Evolutionary conservation across 306 rosid genomes (phyloP).

Genomic region (Vicia sativa): DNA sequence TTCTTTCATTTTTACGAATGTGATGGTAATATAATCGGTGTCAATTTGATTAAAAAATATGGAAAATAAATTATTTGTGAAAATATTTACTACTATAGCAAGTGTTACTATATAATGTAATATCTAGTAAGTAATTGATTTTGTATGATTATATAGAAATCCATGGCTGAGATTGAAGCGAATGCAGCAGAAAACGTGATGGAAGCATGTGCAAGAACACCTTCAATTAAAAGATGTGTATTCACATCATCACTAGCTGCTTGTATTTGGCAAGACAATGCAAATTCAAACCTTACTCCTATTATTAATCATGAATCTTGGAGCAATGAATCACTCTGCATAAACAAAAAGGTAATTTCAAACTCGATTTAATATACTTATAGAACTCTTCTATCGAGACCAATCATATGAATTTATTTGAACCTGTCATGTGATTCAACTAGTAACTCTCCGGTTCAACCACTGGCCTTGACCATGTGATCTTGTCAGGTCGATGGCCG

Average conservation of each 20-base stretch:
- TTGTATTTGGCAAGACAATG: constrained; percentile 68
- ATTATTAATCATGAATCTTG: constrained; percentile 63
- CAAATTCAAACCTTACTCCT: constrained; percentile 29
- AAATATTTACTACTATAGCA: not conserved
- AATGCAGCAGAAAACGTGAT: constrained; percentile 76
- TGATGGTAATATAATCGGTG: not conserved
- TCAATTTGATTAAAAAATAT: not conserved
- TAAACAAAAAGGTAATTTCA: constrained; percentile 58
- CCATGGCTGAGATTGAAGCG: constrained; percentile 82
- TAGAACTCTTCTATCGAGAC: no score
- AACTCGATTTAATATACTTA: no score
- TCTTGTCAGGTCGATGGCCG: not conserved
- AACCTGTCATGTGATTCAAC: no score
- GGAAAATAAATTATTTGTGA: not conserved
- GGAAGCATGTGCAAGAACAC: constrained; percentile 75
- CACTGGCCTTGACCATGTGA: no score
- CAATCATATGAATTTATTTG: no score
- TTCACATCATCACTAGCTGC: constrained; percentile 85
- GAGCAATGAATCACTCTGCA: constrained; percentile 74
- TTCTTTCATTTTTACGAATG: not conserved
- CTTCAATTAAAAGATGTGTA: constrained; percentile 70
- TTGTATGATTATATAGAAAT: constrained; percentile 53
- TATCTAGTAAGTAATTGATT: constrained; percentile 22
- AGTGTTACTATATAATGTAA: not conserved
- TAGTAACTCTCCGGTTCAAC: no score